Evolutionary conservation across 1,284 basidiomycete species (phyloP), one percentile per base, ranked within the genome.

Genomic region (Cryptococcus hybrid): DNA sequence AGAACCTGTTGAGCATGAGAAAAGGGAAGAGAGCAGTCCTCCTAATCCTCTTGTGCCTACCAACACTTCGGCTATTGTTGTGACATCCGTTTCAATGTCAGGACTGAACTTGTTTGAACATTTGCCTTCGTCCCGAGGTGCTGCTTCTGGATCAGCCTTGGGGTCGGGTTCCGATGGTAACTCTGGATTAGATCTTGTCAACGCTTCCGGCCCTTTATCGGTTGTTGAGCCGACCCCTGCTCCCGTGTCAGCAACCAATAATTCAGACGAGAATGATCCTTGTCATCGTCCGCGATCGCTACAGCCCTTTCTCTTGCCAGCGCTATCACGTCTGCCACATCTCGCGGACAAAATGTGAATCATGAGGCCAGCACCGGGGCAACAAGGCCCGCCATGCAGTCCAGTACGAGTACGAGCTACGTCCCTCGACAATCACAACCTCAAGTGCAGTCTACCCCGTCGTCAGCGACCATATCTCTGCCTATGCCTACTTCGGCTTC

Each of bases 41-140:
- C 35, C 24, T 24, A 24, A 24, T 24, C 47, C 9, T 44, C 47
- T 6, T 7, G 7, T 34, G n/a, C 39, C 12, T 11, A 35, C 51
- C 15, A 48, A 47, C 3, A 42, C 58, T 12, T 38, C 52, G 2
- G 58, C 54, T 43, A 62, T 57, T 52, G 43, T 7, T 11, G 58
- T 57, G 35, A 37, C 48, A 18, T 2, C 42, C 24, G 24, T 24
- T 24, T 24, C 56, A 2, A 53, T 51, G 0, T 36, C 54, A 13
- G 56, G 58, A 7, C 54, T 72, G 34, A 72, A 72, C 45, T 52
- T 72, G 7, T 54, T 64, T 8, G 70, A 72, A 50, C 65, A 69
- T 51, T 62, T 74, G 1, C 72, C 72, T 15, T 61, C 63, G 3
- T 57, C 56, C 15, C 54, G 59, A 0, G 35, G 6, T 18, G 24